phyloP scores from a whole-genome alignment of 805 yeast genomes.

The Candida easanensis region DNA sequence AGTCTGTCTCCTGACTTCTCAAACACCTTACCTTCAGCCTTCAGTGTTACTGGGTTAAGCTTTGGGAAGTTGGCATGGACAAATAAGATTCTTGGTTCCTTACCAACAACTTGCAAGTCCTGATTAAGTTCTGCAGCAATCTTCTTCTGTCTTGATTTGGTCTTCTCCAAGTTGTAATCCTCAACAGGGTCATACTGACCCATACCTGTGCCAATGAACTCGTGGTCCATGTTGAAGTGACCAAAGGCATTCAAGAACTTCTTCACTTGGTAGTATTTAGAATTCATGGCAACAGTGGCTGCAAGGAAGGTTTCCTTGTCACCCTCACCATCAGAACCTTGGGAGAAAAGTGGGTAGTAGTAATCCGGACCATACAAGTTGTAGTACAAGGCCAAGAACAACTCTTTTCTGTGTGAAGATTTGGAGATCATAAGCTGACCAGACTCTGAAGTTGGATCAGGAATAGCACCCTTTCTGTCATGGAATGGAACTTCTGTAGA shows the following conservation, averaged over 20 bases:
- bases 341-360: constrained; percentile 54
- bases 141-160: constrained; percentile 22
- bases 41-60: constrained; percentile 57
- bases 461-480: constrained; percentile 58
- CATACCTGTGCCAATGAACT: constrained; percentile 60
- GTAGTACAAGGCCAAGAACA: constrained; percentile 56
- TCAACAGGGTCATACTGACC: constrained; percentile 59
- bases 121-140: constrained; percentile 16
- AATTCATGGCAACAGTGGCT: constrained; percentile 52
- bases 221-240: constrained; percentile 37
- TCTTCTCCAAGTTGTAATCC: constrained; percentile 38
- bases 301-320: constrained; percentile 65
- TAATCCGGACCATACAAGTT: constrained; percentile 59
- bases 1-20: constrained; percentile 44
- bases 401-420: constrained; percentile 48
- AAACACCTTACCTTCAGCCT: constrained; percentile 38
- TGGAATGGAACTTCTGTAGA: constrained; percentile 45
- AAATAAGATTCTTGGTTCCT: constrained; percentile 41
- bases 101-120: constrained; percentile 13
- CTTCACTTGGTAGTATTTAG: constrained; percentile 60
- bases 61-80: constrained; percentile 70
- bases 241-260: constrained; percentile 56
- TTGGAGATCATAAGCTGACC: constrained; percentile 63
- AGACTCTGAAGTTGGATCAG: constrained; percentile 61
- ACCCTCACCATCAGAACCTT: constrained; percentile 54